These are phyloP conservation scores for Gossypium lobatum DNA, from an alignment of 441 rosid species.

Conservation along the genomic window DNA sequence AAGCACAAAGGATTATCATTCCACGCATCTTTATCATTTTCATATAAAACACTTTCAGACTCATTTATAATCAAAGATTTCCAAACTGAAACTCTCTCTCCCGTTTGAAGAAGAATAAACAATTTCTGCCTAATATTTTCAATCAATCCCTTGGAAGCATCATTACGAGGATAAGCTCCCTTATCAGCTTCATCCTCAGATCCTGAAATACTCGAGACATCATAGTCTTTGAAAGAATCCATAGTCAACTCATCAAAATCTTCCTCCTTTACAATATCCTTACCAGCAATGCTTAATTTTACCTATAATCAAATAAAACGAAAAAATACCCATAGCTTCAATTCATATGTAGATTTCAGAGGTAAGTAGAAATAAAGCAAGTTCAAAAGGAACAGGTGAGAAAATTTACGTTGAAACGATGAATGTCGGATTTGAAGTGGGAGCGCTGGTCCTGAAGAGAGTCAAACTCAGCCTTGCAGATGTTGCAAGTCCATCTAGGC, in stretches of 20 bases:
- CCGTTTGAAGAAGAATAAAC: slow-evolving; percentile 52
- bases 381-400: neutral
- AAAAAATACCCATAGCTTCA: neutral
- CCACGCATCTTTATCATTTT: slow-evolving; percentile 27
- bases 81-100: slow-evolving; percentile 75
- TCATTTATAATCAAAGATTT: slow-evolving; percentile 61
- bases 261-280: slow-evolving; percentile 64
- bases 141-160: slow-evolving; percentile 28
- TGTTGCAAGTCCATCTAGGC: slow-evolving; percentile 83
- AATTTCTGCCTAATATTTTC: slow-evolving; percentile 51
- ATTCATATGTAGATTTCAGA: neutral
- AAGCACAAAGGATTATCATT: slow-evolving; percentile 20
- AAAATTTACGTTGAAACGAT: slow-evolving; percentile 73
- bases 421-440: slow-evolving; percentile 89
- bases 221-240: slow-evolving; percentile 68
- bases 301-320: slow-evolving; percentile 38
- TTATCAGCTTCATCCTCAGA: slow-evolving; percentile 82
- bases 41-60: slow-evolving; percentile 41
- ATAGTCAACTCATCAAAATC: slow-evolving; percentile 72
- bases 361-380: neutral
- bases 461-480: slow-evolving; percentile 71
- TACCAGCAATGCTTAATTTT: slow-evolving; percentile 80
- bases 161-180: slow-evolving; percentile 23
- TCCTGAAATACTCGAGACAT: slow-evolving; percentile 89
- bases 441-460: slow-evolving; percentile 85